phyloP scores from a whole-genome alignment of 2,329 filamentous ascomycete genomes.

The Ramichloridium luteum region DNA sequence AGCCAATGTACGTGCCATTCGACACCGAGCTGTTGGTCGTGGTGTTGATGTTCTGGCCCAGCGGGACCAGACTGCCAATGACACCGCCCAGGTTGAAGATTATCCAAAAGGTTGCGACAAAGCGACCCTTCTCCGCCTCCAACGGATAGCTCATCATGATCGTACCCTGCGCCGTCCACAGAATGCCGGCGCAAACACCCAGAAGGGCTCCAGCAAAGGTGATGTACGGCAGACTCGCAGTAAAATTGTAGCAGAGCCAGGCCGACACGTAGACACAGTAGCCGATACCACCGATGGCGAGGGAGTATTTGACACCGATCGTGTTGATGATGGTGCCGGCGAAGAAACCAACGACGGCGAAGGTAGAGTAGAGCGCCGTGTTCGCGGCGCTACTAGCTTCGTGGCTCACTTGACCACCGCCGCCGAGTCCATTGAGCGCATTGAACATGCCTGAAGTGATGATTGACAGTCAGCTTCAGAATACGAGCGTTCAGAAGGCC shows the following conservation, averaged over 20 bases:
- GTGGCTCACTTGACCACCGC: conserved; percentile 35
- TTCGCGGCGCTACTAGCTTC: conserved; percentile 51
- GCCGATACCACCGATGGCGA: conserved; percentile 62
- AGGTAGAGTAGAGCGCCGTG: conserved; percentile 60
- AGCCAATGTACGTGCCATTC: conserved; percentile 78
- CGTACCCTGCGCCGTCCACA: conserved; percentile 73
- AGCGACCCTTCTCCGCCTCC: conserved; percentile 71
- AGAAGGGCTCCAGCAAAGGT: conserved; percentile 66
- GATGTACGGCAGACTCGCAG: conserved; percentile 41
- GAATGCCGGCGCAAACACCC: conserved; percentile 64
- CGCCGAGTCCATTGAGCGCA: conserved; percentile 39
- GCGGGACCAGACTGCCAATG: conserved; percentile 66
- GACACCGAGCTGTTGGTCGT: conserved; percentile 41
- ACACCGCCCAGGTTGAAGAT: conserved; percentile 90
- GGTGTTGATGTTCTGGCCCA: conserved; percentile 57
- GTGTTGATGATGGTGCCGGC: conserved; percentile 64
- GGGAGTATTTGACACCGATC: conserved; percentile 55
- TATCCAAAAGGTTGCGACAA: conserved; percentile 86
- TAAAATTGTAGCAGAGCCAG: conserved; percentile 61
- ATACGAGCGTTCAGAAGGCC: no score
- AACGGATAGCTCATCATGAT: conserved; percentile 85
- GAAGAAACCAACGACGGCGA: conserved; percentile 53
- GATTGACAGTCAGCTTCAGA: background rate
- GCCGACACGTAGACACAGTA: conserved; percentile 64
- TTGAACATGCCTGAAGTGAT: conserved; percentile 41